Percentiles rank a stretch among this genome's conserved stretches.
Conservation (phyloP, 1,284 basidiomycete genomes). For the Cerioporus squamosus region DNA sequence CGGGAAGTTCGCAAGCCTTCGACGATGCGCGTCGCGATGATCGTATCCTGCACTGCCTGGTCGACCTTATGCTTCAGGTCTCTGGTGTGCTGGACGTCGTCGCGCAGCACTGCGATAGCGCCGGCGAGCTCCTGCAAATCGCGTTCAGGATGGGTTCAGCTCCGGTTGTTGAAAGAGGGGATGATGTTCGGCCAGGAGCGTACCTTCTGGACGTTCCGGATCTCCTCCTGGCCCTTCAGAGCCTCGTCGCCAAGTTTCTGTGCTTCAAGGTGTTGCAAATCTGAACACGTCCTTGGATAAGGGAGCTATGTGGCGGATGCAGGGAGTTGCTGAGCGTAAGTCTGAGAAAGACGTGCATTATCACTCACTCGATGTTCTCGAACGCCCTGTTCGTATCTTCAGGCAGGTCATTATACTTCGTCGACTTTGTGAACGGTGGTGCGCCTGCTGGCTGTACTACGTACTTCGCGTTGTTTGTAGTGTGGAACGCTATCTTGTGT, state of each 20-base stretch:
- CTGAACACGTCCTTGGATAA: conserved; percentile 78
- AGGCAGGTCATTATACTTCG: conserved; percentile 84
- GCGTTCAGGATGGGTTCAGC: background rate
- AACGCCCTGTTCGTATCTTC: conserved; percentile 68
- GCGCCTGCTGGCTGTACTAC: conserved; percentile 37
- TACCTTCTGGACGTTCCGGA: conserved; percentile 72
- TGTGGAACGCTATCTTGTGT: background rate
- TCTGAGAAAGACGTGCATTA: background rate
- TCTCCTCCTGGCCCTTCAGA: conserved; percentile 69
- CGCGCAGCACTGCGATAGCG: conserved; percentile 63
- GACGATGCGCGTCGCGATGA: conserved; percentile 71
- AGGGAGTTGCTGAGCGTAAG: background rate
- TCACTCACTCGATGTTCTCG: conserved; percentile 73
- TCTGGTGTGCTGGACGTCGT: conserved; percentile 66
- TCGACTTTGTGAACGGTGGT: conserved; percentile 68
- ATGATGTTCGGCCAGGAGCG: conserved; percentile 11
- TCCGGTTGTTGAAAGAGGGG: background rate
- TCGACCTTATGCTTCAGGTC: conserved; percentile 76
- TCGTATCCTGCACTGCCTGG: conserved; percentile 77
- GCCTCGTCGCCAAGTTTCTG: conserved; percentile 78
- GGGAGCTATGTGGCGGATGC: conserved; percentile 45
- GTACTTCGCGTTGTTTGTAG: background rate
- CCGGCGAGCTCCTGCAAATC: conserved; percentile 60
- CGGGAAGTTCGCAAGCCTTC: conserved; percentile 85
- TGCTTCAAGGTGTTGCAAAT: conserved; percentile 77